Percentiles rank a stretch among this genome's conserved stretches.
Evolutionary conservation across 164 flowering plant genomes (phyloP).

Genomic region (Magnolia officinalis): DNA sequence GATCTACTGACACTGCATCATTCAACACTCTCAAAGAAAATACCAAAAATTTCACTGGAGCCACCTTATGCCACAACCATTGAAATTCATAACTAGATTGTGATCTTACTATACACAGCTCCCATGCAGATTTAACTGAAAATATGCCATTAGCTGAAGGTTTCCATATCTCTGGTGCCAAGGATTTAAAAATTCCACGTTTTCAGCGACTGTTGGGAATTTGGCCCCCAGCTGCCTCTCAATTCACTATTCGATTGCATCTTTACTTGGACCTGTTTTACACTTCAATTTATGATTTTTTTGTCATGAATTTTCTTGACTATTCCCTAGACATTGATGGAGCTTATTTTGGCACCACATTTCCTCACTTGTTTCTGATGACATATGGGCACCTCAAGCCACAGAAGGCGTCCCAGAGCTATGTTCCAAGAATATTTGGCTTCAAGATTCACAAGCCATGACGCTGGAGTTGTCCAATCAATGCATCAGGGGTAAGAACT

Average conservation of each 20-base stretch:
- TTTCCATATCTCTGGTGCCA: too few species aligned
- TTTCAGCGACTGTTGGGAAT: too few species aligned
- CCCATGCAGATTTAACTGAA: too few species aligned
- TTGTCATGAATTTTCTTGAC: background rate
- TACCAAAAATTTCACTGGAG: too few species aligned
- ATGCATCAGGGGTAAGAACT: slow-evolving; percentile 4
- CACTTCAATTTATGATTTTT: background rate
- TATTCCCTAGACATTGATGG: slow-evolving; percentile 67
- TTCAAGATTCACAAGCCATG: slow-evolving; percentile 77
- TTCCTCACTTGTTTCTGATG: slow-evolving; percentile 84
- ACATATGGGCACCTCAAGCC: slow-evolving; percentile 79
- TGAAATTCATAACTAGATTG: too few species aligned
- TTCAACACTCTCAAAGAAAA: too few species aligned
- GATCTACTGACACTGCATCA: too few species aligned
- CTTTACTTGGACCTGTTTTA: background rate
- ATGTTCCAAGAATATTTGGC: slow-evolving; percentile 74
- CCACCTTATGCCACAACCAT: too few species aligned
- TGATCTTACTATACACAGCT: too few species aligned
- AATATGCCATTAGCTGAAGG: too few species aligned
- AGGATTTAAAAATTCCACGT: too few species aligned
- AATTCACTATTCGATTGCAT: background rate
- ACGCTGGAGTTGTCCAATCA: slow-evolving; percentile 14
- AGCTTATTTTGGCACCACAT: slow-evolving; percentile 84
- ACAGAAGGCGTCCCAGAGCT: slow-evolving; percentile 61
- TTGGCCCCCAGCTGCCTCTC: too few species aligned